Conservation (phyloP, 768 basidiomycete genomes). For the Rhodocollybia butyracea region DNA sequence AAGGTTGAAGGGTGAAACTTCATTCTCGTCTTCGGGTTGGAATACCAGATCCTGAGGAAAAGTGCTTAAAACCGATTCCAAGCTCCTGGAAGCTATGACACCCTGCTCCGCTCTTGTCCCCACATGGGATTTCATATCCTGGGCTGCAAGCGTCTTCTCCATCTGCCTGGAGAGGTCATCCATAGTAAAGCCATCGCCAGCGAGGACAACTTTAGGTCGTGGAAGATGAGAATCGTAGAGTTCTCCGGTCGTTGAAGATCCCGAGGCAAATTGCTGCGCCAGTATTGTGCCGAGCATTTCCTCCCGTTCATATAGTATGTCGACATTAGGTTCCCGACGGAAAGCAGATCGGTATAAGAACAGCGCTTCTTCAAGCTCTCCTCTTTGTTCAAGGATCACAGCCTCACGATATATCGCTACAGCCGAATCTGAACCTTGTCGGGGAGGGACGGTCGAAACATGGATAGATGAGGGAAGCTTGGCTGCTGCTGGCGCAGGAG, state of each 20-base stretch:
- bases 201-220: slow-evolving; percentile 2
- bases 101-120: slow-evolving; percentile 22
- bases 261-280: slow-evolving; percentile 7
- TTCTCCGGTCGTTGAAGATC: neutral
- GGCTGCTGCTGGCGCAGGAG: neutral
- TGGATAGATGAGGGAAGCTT: neutral
- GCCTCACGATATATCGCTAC: slow-evolving; percentile 68
- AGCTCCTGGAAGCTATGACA: slow-evolving; percentile 20
- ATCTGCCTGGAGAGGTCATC: slow-evolving; percentile 25
- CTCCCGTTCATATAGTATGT: slow-evolving; percentile 61
- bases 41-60: slow-evolving; percentile 56
- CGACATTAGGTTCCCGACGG: slow-evolving; percentile 72
- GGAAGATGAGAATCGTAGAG: neutral
- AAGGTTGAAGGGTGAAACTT: slow-evolving; percentile 48
- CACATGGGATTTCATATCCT: slow-evolving; percentile 19
- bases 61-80: slow-evolving; percentile 44
- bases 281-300: slow-evolving; percentile 43
- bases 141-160: slow-evolving; percentile 19
- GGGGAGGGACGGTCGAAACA: slow-evolving; percentile 5
- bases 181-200: slow-evolving; percentile 7
- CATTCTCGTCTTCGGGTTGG: slow-evolving; percentile 64
- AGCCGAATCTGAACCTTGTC: slow-evolving; percentile 42
- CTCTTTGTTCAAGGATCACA: slow-evolving; percentile 67
- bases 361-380: slow-evolving; percentile 75
- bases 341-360: slow-evolving; percentile 78